Evolutionary conservation across 306 rosid genomes (phyloP), one percentile per base, ranked within the genome.

Genomic region (Cyamopsis tetragonoloba): DNA sequence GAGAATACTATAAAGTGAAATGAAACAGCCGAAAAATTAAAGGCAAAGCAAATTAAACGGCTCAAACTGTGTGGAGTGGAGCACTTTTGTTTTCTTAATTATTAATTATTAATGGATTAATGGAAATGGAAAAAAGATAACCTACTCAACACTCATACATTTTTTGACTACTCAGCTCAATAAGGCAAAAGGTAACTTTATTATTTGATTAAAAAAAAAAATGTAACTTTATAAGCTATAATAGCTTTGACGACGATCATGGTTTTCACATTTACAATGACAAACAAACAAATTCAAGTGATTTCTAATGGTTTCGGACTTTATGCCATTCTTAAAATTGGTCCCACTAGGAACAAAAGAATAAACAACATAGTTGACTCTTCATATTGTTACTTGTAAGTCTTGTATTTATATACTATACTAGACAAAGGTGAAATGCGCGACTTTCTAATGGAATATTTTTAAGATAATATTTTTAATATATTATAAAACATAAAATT

Each of bases 41-140:
- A 39, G 54, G 56, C 5, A 54, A 69, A 27, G 55, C 56, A 55
- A 65, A 22, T 68, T 68, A 69, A 5, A 43, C 66, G 66, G 74
- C 74, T 69, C 23, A 41, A 54, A 28, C 43, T 4, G 19, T 10
- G 0, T 22, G 63, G n/a, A n/a, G n/a, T n/a, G n/a, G n/a, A n/a
- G n/a, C n/a, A n/a, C n/a, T n/a, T n/a, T n/a, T n/a, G n/a, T n/a
- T n/a, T n/a, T n/a, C n/a, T n/a, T n/a, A n/a, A n/a, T n/a, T n/a
- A n/a, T n/a, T n/a, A n/a, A n/a, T n/a, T n/a, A n/a, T n/a, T n/a
- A n/a, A n/a, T n/a, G n/a, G n/a, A n/a, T n/a, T n/a, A n/a, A n/a
- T n/a, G n/a, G n/a, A n/a, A n/a, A n/a, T n/a, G n/a, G n/a, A n/a
- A n/a, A n/a, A n/a, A n/a, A n/a, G n/a, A n/a, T n/a, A n/a, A n/a